Base-by-base conservation (phyloP, 768 basidiomycete genomes). In the Cystofilobasidium capitatum region DNA sequence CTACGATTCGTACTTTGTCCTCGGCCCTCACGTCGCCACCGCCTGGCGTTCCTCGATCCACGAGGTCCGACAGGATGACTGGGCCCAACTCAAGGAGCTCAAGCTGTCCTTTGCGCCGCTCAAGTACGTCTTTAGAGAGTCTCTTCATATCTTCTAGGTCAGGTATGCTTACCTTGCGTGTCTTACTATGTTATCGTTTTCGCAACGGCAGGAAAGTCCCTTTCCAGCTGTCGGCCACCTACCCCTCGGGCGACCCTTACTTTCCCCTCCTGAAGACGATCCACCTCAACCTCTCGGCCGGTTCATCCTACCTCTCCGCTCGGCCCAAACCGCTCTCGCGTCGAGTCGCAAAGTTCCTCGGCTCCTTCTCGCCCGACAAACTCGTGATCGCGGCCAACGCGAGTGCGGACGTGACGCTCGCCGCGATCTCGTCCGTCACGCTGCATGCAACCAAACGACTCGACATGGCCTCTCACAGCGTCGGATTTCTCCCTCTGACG, bases 1-100 rank as follows among this genome's bases (percentile, higher is more conserved):
- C 29, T 68, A 63, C 57, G 66, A 68, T 26, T 42, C 61, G 8
- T 68, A 68, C 60, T 68, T 62, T 35, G 37, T 68, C 36, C 49
- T 54, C 8, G 47, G 44, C 1, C 40, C 61, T 62, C 60, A 61
- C 42, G 33, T 42, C 33, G 13, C 42, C 39, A 33, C 61, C 37
- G 35, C 51, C 24, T 68, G 59, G 59, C 60, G 66, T 3, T 29
- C 42, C 1, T 16, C 26, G 1, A 60, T 60, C 12, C 31, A 42
- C 24, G 40, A 36, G 20, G 61, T 62, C 29, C 66, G 66, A 8
- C 8, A 33, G 14, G 35, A 31, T 37, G 66, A 68, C 37, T 68
- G 58, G 14, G 24, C 31, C 12, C 29, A 62, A 29, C 61, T 68
- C 22, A 16, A 26, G 3, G 40, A 31, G 36, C 66, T 68, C 13